Conservation (phyloP, 495 filamentous ascomycete species). For the Aspergillus kassunensis region DNA sequence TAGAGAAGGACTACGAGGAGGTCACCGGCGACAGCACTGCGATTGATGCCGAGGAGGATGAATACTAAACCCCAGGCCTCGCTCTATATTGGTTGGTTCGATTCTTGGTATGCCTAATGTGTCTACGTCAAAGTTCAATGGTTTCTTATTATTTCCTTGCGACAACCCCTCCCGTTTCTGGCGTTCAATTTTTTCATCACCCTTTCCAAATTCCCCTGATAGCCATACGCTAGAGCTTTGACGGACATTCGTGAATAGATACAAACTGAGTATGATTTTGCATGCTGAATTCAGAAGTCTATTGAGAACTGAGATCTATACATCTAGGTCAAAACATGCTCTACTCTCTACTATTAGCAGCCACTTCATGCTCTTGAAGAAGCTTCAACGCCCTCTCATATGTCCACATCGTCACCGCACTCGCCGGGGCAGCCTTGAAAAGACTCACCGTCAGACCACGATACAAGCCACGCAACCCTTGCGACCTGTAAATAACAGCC, state of each 20-base stretch:
- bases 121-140: constrained; percentile 12
- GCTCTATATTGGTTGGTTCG: constrained; percentile 16
- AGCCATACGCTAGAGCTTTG: constrained; percentile 10
- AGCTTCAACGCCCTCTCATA: constrained; percentile 72
- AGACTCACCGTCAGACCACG: constrained; percentile 82
- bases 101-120: constrained; percentile 23
- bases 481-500: constrained; percentile 58
- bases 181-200: constrained; percentile 18
- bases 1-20: constrained; percentile 92
- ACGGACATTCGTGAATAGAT: constrained; percentile 8
- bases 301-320: too few species aligned
- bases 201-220: constrained; percentile 2
- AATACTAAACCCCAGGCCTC: constrained; percentile 54
- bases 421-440: constrained; percentile 90
- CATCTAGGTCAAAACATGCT: background rate
- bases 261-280: constrained; percentile 10
- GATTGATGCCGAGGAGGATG: constrained; percentile 57
- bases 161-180: constrained; percentile 32
- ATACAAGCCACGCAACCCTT: constrained; percentile 81
- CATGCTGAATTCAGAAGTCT: too few species aligned
- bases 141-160: constrained; percentile 22
- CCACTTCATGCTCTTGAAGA: constrained; percentile 46
- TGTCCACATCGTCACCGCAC: constrained; percentile 98
- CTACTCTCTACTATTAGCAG: constrained; percentile 7
- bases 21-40: constrained; percentile 71